Evolutionary conservation across 768 basidiomycete species (phyloP), one percentile per base, ranked within the genome.

Genomic region (Trametes cinnabarina): DNA sequence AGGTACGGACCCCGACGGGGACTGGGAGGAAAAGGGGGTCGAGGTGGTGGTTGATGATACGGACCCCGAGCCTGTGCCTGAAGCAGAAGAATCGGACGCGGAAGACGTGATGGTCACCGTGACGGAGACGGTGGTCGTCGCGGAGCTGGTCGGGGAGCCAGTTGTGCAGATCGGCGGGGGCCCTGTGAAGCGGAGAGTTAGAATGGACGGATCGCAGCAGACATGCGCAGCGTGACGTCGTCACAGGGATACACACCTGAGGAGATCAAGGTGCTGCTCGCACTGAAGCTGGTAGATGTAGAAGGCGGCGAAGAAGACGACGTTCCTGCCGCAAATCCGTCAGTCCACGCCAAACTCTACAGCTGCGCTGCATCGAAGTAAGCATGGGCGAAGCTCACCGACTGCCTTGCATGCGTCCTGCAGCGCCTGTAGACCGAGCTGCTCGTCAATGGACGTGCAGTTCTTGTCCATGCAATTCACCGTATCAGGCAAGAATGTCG

Each of bases 391-490:
- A 9, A 15, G 22, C 58, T 23, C 25, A 62, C 57, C 58, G 26
- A 52, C 20, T 10, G 15, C 46, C 7, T 19, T n/a, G 43, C 63
- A 63, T 4, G 48, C 47, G 28, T 39, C 47, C 47, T 54, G 42
- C 12, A 63, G 42, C 23, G 37, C 43, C 32, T 56, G 49, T 28
- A 57, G 47, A 14, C 63, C 63, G 3, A 40, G 23, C 52, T 56
- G 44, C 20, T 52, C 47, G 26, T 60, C 63, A 11, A 40, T 52
- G 15, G 58, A 30, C 3, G 51, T 44, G 43, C 63, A 63, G 43
- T 48, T 50, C 14, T 35, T 39, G 17, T 56, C 53, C 58, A 63
- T 63, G 55, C 63, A 63, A 30, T 57, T 53, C 25, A 60, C 55
- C 2, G 63, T 56, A 35, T 57, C 50, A 6, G 63, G 47, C 42